Evolutionary conservation across 2,329 filamentous ascomycete species (phyloP), one percentile per base, ranked within the genome.

Genomic region (Pyrenophora tritici-repentis): DNA sequence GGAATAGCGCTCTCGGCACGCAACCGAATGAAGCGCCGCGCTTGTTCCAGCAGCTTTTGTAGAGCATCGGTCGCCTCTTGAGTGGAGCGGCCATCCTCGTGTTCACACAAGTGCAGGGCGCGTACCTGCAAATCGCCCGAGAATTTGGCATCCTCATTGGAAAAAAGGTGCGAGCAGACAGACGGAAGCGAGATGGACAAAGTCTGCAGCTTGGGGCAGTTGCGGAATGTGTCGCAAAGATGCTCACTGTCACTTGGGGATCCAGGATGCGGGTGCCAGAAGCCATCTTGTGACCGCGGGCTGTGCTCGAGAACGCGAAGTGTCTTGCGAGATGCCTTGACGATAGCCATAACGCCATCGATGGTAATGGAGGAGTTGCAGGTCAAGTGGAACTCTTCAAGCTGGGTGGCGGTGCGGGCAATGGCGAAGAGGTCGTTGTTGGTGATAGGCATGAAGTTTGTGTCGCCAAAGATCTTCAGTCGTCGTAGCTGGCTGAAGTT

Each of bases 381-480:
- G 7, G 80, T 81, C 57, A 83, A 68, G 63, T 83, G 79, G 39
- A 83, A 78, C 52, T 80, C 79, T 55, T 81, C 75, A 17, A 83
- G 76, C 39, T 74, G 74, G 1, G 74, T 79, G 6, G 80, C 80
- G 1, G 79, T 82, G 38, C 75, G 75, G 18, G 81, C 77, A 48
- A 83, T 81, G 42, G 74, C 73, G 32, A 72, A 69, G 22, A 83
- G 70, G 56, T 83, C 81, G 3, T 68, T 64, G 51, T 83, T 80
- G 31, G 68, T 76, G 55, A 83, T 71, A 3, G 80, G 80, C 70
- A 78, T 79, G 66, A 81, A 76, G 35, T 75, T 76, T 6, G 80
- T 81, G 66, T 81, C 78, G 49, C 81, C 81, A 56, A 82, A 81
- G 50, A 83, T 75, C 66, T 83, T 83, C 45, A 83, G 67, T 16